phyloP scores from a whole-genome alignment of 1,284 basidiomycete genomes.

The Tilletia walkeri region DNA sequence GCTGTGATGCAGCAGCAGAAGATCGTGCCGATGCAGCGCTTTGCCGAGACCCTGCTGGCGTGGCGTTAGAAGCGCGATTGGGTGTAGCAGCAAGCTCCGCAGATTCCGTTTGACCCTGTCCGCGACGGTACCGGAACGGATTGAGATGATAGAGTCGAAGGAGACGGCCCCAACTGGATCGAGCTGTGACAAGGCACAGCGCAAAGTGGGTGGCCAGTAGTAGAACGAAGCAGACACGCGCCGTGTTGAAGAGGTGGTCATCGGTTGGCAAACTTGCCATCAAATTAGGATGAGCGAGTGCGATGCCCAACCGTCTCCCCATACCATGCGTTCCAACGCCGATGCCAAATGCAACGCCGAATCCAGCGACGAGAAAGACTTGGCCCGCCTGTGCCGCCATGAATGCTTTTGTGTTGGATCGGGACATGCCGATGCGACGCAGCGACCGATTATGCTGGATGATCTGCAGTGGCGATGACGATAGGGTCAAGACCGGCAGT shows the following conservation, averaged over 20 bases:
- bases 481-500: constrained; percentile 48
- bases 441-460: constrained; percentile 50
- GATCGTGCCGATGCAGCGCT: too few relatives aligned
- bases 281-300: constrained; percentile 32
- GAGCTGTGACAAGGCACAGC: constrained; percentile 47
- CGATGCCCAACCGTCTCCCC: constrained; percentile 31
- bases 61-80: background rate
- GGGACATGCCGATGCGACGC: constrained; percentile 39
- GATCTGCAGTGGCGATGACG: constrained; percentile 50
- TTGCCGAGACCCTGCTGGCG: background rate
- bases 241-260: constrained; percentile 42
- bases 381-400: constrained; percentile 45
- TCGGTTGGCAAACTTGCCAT: constrained; percentile 44
- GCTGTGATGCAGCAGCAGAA: too few relatives aligned
- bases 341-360: constrained; percentile 40
- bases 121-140: constrained; percentile 26
- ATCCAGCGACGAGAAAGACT: constrained; percentile 34
- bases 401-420: constrained; percentile 50
- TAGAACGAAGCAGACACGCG: constrained; percentile 38
- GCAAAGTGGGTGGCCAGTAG: constrained; percentile 46
- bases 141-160: constrained; percentile 41
- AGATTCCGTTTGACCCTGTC: background rate
- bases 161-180: constrained; percentile 48
- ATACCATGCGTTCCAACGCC: constrained; percentile 43
- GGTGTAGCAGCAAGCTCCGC: background rate